A percentile compares a stretch with the other conserved stretches of the same genome.
phyloP scores from a whole-genome alignment of 2,329 filamentous ascomycete genomes.

The Clonostachys rosea region DNA sequence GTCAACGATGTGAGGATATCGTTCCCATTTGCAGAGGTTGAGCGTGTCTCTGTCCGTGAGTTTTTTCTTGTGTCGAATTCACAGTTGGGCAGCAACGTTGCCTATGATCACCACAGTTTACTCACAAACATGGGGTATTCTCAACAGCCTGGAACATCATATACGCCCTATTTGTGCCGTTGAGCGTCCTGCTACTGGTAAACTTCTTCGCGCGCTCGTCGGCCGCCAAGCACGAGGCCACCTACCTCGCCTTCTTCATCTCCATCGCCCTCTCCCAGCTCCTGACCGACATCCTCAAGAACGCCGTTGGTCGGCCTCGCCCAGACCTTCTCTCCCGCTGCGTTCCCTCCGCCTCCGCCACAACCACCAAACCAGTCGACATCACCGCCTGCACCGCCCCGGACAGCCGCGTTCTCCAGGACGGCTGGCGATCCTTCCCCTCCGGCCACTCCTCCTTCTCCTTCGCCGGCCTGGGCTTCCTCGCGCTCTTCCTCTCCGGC shows the following conservation, averaged over 20 bases:
- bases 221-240: slow-evolving; percentile 78
- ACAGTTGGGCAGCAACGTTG: background rate
- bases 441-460: slow-evolving; percentile 76
- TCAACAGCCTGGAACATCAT: slow-evolving; percentile 65
- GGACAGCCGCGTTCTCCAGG: slow-evolving; percentile 66
- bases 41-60: slow-evolving; percentile 77
- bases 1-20: slow-evolving; percentile 80
- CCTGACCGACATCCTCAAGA: slow-evolving; percentile 89
- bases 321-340: slow-evolving; percentile 69
- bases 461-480: slow-evolving; percentile 73
- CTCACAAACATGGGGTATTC: too few relatives aligned
- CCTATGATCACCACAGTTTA: background rate
- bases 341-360: slow-evolving; percentile 54
- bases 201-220: slow-evolving; percentile 58
- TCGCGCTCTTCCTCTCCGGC: slow-evolving; percentile 65
- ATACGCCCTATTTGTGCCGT: slow-evolving; percentile 71
- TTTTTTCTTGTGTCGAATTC: slow-evolving; percentile 7
- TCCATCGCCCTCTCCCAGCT: slow-evolving; percentile 73
- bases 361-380: slow-evolving; percentile 49
- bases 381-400: slow-evolving; percentile 71
- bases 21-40: slow-evolving; percentile 78
- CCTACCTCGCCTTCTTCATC: slow-evolving; percentile 75
- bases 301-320: slow-evolving; percentile 71
- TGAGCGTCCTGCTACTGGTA: slow-evolving; percentile 62
- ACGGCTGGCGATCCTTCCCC: slow-evolving; percentile 82